Base-by-base conservation (phyloP, 73 alveolate genomes). In the Diophrys sp. region DNA sequence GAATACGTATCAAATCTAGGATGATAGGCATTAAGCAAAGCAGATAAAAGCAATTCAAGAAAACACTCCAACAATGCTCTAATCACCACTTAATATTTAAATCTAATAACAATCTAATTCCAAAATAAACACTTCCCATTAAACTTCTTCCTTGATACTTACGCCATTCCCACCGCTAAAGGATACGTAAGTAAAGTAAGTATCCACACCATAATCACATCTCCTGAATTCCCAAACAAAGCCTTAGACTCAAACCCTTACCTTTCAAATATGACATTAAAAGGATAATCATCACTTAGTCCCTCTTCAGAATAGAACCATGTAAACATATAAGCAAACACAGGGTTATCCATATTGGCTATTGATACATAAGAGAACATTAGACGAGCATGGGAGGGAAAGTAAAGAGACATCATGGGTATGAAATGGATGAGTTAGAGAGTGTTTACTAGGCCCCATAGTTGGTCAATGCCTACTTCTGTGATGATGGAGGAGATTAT, bases 331-430 rank as follows among this genome's bases (percentile, higher is more conserved):
- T 44, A 5, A 44, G 62, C 62, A 44, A 44, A 44, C 18, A 44
- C 18, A 44, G 62, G 62, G 18, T 44, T 44, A 14, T 71, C 56
- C 25, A 28, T 28, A 32, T 71, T 71, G 1, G 79, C 54, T 28
- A 71, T 23, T 23, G 28, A 23, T 2, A 71, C 66, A 34, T 28
- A 28, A 1, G 28, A 26, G 28, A 31, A 71, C 79, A 71, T 71
- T 1, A 71, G 25, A 8, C 79, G 14, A 0, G 33, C 79, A 2
- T 14, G 79, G 25, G 29, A 62, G 23, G 79, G 79, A 28, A 71
- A 71, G 29, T 28, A 71, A 1, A 26, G 32, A 11, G 79, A 30
- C 79, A 71, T 71, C 56, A 71, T 25, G 33, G 79, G 79, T 1
- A 71, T 33, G 23, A 28, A 71, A 1, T 5, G 33, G 14, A 71